Percentiles rank a stretch among this genome's conserved stretches.
Evolutionary conservation across 768 basidiomycete genomes (phyloP).

Genomic region (Leucocoprinus leucothites): DNA sequence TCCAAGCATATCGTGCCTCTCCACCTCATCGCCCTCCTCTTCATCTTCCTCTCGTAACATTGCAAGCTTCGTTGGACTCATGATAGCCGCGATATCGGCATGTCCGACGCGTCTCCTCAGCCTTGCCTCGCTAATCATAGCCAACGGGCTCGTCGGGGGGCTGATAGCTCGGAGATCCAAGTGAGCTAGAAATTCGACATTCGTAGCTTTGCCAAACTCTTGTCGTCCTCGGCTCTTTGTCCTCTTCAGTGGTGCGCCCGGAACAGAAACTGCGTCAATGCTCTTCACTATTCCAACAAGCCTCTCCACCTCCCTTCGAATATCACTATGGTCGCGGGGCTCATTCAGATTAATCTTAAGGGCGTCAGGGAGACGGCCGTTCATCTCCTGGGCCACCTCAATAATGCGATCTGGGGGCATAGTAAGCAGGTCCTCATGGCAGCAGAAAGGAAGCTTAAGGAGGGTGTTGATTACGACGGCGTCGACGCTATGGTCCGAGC

Average conservation of each 20-base stretch:
- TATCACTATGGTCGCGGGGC: slow-evolving; percentile 29
- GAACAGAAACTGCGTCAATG: slow-evolving; percentile 19
- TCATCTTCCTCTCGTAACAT: slow-evolving; percentile 30
- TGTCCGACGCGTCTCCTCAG: slow-evolving; percentile 15
- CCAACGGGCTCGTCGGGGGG: slow-evolving; percentile 36
- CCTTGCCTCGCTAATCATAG: slow-evolving; percentile 19
- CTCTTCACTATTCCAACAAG: slow-evolving; percentile 51
- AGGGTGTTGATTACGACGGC: slow-evolving; percentile 65
- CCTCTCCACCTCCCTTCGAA: slow-evolving; percentile 55
- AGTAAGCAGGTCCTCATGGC: slow-evolving; percentile 67
- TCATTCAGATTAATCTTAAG: slow-evolving; percentile 43
- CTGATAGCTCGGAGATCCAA: slow-evolving; percentile 18
- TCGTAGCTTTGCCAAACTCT: slow-evolving; percentile 6
- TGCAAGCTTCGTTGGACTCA: slow-evolving; percentile 20
- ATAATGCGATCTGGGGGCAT: slow-evolving; percentile 58
- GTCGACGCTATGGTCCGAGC: slow-evolving; percentile 48
- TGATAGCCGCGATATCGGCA: slow-evolving; percentile 17
- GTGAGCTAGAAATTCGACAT: slow-evolving; percentile 9
- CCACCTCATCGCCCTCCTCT: slow-evolving; percentile 12
- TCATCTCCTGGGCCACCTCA: slow-evolving; percentile 50
- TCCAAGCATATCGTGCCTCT: slow-evolving; percentile 3
- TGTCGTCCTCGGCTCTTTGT: slow-evolving; percentile 22
- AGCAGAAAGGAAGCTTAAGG: slow-evolving; percentile 60
- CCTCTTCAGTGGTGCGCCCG: slow-evolving; percentile 34
- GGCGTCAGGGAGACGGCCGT: slow-evolving; percentile 49